Evolutionary conservation across 306 rosid genomes (phyloP).

Genomic region (Gastrolobium villosum): DNA sequence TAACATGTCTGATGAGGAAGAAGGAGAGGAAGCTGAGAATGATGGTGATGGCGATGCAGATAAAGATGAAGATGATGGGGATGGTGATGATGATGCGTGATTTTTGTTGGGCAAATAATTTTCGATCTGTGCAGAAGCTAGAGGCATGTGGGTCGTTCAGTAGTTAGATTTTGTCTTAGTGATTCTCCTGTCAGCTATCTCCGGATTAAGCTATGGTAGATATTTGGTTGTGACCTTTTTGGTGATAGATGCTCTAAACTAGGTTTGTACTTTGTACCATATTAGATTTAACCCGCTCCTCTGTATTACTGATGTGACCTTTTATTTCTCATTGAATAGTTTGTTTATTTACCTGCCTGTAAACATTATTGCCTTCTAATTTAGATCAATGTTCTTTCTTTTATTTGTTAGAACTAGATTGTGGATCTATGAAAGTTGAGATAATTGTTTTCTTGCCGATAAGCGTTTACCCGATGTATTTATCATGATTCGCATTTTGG

Average conservation of each 20-base stretch:
- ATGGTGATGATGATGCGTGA: constrained; percentile 56
- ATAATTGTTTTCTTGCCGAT: background rate
- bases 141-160: constrained; percentile 50
- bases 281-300: constrained; percentile 58
- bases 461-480: background rate
- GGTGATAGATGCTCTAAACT: constrained; percentile 53
- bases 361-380: constrained; percentile 49
- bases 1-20: constrained; percentile 96
- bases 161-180: constrained; percentile 53
- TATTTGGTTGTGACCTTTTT: constrained; percentile 53
- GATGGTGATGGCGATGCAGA: constrained; percentile 65
- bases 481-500: background rate
- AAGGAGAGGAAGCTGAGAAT: constrained; percentile 73
- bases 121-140: constrained; percentile 49
- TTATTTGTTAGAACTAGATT: constrained; percentile 28
- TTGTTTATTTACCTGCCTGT: constrained; percentile 44
- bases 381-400: constrained; percentile 51
- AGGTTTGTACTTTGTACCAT: constrained; percentile 80
- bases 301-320: constrained; percentile 60
- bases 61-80: constrained; percentile 52
- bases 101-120: constrained; percentile 39
- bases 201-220: constrained; percentile 56
- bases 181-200: constrained; percentile 51
- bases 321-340: constrained; percentile 48
- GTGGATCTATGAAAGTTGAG: constrained; percentile 5